Percentiles rank a stretch among this genome's conserved stretches.
Evolutionary conservation across 768 basidiomycete genomes (phyloP).

Genomic region (Lyophyllum atratum): DNA sequence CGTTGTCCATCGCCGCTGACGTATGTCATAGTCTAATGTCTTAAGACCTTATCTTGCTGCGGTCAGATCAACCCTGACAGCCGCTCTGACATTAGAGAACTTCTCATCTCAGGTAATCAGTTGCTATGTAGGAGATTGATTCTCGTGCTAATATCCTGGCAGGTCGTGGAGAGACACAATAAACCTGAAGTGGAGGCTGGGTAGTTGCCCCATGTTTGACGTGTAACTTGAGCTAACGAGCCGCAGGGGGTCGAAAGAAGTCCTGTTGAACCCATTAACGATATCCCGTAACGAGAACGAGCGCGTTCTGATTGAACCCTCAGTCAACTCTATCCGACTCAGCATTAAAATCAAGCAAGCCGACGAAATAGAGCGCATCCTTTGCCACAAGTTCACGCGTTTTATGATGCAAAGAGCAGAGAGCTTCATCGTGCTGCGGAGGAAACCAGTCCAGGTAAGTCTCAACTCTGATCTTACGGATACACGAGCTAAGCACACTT

Average conservation of each 20-base stretch:
- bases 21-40: conserved; percentile 76
- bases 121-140: conserved; percentile 7
- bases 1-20: conserved; percentile 2
- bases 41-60: conserved; percentile 95
- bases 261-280: conserved; percentile 87
- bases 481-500: not conserved
- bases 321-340: conserved; percentile 94
- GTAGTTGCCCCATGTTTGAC: conserved; percentile 37
- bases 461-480: not conserved
- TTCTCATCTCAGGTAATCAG: conserved; percentile 88
- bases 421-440: conserved; percentile 92
- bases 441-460: conserved; percentile 88
- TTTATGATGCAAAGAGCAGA: conserved; percentile 99
- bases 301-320: conserved; percentile 94
- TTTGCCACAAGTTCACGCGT: conserved; percentile 97
- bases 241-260: conserved; percentile 85
- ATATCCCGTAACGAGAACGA: conserved; percentile 99
- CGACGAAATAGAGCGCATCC: conserved; percentile 96
- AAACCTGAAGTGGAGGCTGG: conserved; percentile 92
- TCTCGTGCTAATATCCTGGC: conserved; percentile 18
- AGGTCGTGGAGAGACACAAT: conserved; percentile 98
- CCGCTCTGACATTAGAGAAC: conserved; percentile 95
- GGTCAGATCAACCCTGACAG: conserved; percentile 95
- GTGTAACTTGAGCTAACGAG: not conserved
- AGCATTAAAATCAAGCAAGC: conserved; percentile 99